Evolutionary conservation across 768 basidiomycete species (phyloP).

Genomic region (Ramaria sp.): DNA sequence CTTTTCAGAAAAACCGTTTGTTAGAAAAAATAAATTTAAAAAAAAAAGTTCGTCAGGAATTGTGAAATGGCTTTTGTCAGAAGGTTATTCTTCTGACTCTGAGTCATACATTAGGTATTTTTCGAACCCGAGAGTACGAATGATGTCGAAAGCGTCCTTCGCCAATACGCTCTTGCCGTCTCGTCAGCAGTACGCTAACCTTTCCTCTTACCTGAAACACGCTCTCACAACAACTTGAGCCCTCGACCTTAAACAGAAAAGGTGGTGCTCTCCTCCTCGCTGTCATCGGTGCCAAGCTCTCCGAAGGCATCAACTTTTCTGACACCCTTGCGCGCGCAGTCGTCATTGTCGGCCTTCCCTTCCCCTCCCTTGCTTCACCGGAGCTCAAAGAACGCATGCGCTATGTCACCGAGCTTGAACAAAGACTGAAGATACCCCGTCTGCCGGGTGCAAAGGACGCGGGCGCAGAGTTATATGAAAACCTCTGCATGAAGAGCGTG

Average conservation of each 20-base stretch:
- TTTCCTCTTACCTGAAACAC: background rate
- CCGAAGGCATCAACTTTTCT: conserved; percentile 75
- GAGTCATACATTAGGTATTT: conserved; percentile 50
- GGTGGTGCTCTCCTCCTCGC: conserved; percentile 79
- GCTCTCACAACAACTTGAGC: conserved; percentile 9
- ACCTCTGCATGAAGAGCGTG: conserved; percentile 87
- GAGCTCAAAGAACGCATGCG: conserved; percentile 88
- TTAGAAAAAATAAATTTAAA: conserved; percentile 51
- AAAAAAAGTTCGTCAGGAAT: conserved; percentile 51
- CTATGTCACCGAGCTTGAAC: conserved; percentile 61
- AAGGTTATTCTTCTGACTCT: background rate
- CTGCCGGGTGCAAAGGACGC: conserved; percentile 47
- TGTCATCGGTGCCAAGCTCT: conserved; percentile 95
- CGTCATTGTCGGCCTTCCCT: conserved; percentile 83
- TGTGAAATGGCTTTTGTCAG: conserved; percentile 1
- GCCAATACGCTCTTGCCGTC: conserved; percentile 54
- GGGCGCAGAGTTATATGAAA: conserved; percentile 78
- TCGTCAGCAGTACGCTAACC: conserved; percentile 6
- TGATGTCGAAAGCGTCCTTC: conserved; percentile 64
- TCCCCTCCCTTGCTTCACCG: conserved; percentile 82
- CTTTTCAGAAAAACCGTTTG: conserved; percentile 56
- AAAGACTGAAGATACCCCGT: conserved; percentile 22
- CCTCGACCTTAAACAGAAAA: conserved; percentile 12
- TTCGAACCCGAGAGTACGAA: conserved; percentile 70
- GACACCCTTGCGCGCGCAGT: conserved; percentile 81